These are phyloP conservation scores for Podospora pseudopauciseta DNA, from an alignment of 495 filamentous ascomycete species.

Conservation along the genomic window DNA sequence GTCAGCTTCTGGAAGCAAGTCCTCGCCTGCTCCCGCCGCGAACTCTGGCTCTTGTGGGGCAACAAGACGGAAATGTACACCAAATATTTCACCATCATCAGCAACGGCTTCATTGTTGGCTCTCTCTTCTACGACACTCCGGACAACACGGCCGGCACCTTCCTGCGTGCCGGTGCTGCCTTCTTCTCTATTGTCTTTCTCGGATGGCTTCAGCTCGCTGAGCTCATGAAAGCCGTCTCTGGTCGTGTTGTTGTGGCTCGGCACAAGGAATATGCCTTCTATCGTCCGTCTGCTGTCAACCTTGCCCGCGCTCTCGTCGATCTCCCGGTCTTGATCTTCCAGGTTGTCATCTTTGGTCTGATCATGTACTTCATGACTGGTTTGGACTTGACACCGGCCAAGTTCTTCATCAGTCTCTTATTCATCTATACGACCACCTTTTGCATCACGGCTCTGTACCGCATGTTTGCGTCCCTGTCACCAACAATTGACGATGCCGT, in stretches of 20 bases:
- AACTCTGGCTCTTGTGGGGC: constrained; percentile 58
- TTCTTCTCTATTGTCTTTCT: constrained; percentile 84
- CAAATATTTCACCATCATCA: constrained; percentile 53
- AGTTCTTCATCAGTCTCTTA: constrained; percentile 78
- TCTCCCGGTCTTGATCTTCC: constrained; percentile 64
- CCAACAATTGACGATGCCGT: constrained; percentile 60
- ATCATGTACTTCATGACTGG: constrained; percentile 76
- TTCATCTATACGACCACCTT: constrained; percentile 61
- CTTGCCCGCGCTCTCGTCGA: constrained; percentile 76
- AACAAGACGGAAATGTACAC: constrained; percentile 58
- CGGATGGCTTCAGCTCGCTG: constrained; percentile 70
- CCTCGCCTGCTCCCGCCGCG: constrained; percentile 50
- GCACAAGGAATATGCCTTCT: constrained; percentile 82
- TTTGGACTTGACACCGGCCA: constrained; percentile 63
- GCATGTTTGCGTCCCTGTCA: constrained; percentile 64
- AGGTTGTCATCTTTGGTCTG: constrained; percentile 68
- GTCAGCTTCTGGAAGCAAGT: constrained; percentile 58
- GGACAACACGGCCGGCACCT: constrained; percentile 50
- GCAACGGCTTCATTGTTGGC: constrained; percentile 73
- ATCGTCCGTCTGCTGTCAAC: constrained; percentile 74
- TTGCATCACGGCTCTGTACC: constrained; percentile 60
- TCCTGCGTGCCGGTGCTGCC: constrained; percentile 52
- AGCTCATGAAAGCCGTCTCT: constrained; percentile 67
- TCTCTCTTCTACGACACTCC: constrained; percentile 72
- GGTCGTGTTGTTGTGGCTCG: constrained; percentile 73